Base-by-base conservation (phyloP, 2,329 filamentous ascomycete genomes). In the Colletotrichum coccodes region DNA sequence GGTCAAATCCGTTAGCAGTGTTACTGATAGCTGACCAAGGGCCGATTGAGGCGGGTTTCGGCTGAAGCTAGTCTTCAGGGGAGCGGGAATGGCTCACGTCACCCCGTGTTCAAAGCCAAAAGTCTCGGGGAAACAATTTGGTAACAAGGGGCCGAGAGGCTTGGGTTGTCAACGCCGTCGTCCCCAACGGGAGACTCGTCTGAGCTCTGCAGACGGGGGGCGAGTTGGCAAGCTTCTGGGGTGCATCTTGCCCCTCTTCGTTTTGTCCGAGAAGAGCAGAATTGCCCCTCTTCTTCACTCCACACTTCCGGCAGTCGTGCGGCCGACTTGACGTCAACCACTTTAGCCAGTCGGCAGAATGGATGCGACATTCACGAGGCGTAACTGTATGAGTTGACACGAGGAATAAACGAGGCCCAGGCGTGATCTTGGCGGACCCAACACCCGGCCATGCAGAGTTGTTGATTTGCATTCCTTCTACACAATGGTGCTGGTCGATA, bases 181-280 rank as follows among this genome's bases (percentile, higher is more conserved):
- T 28, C 32, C 34, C 26, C 28, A 23, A n/a, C 34, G 60, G 58
- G 28, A 32, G 42, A 59, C 56, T 59, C 21, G 18, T 26, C 56
- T 12, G 40, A 38, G 30, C 28, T 32, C 16, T 47, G 44, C 50
- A 46, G 52, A 58, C n/a, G n/a, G n/a, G n/a, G n/a, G n/a, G n/a
- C n/a, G n/a, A n/a, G n/a, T 21, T 18, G 38, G 30, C 47, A 60
- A 8, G 36, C 54, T 65, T 68, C 49, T 38, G 66, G 61, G 54
- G 66, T 65, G 49, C 64, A 53, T 59, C 21, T 47, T 23, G 14
- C 64, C 64, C 64, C 46, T 46, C 60, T 58, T 16, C 57, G 47
- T 40, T n/a, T 26, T 44, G 11, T 50, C 58, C 26, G 28, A 40
- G 28, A 52, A n/a, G n/a, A 23, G 28, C 38, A 21, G 9, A 32